Evolutionary conservation across 2,329 filamentous ascomycete species (phyloP).

Genomic region (Claviceps pazoutovae): DNA sequence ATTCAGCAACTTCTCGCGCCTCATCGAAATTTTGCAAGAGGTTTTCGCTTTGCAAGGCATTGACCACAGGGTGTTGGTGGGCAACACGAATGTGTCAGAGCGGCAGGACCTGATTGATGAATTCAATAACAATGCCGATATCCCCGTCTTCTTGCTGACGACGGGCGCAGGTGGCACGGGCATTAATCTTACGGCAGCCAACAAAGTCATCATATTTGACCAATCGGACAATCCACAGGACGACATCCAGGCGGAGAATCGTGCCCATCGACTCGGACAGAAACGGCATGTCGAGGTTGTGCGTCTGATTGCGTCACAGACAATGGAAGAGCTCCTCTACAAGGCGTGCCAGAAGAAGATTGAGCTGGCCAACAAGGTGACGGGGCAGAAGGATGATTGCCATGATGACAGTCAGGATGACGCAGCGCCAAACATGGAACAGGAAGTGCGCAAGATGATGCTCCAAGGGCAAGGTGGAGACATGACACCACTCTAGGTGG

Average conservation of each 20-base stretch:
- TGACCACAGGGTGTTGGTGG: constrained; percentile 74
- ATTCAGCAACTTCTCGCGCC: constrained; percentile 85
- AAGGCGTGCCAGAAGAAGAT: constrained; percentile 86
- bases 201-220: constrained; percentile 97
- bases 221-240: constrained; percentile 96
- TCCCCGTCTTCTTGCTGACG: constrained; percentile 83
- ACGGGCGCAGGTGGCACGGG: constrained; percentile 94
- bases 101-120: constrained; percentile 80
- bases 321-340: constrained; percentile 89
- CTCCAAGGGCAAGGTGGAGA: constrained; percentile 16
- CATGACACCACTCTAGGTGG: constrained; percentile 25
- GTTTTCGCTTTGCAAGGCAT: constrained; percentile 63
- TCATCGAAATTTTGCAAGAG: constrained; percentile 79
- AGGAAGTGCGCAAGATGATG: constrained; percentile 31
- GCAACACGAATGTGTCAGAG: constrained; percentile 64
- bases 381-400: constrained; percentile 24
- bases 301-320: constrained; percentile 63
- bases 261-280: constrained; percentile 89
- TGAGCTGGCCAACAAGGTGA: constrained; percentile 58
- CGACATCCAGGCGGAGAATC: constrained; percentile 95
- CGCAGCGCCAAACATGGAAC: constrained; percentile 25
- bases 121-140: constrained; percentile 61
- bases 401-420: constrained; percentile 15
- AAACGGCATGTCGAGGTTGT: constrained; percentile 82
- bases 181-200: constrained; percentile 88